phyloP scores from a whole-genome alignment of 2,329 filamentous ascomycete species.

The Diaporthe sp. region DNA sequence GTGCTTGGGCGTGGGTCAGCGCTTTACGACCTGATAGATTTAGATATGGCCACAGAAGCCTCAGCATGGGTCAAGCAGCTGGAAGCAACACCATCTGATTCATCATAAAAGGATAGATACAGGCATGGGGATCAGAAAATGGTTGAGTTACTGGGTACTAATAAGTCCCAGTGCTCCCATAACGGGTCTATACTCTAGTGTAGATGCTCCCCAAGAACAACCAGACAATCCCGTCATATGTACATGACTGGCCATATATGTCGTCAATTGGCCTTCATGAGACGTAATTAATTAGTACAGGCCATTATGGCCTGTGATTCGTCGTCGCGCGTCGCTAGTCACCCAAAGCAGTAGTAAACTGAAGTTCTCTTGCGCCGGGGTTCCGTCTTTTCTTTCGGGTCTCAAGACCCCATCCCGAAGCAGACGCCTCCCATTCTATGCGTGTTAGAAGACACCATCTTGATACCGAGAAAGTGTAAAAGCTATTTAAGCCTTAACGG shows the following conservation, averaged over 20 bases:
- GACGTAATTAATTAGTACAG: slow-evolving; percentile 43
- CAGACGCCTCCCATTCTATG: slow-evolving; percentile 38
- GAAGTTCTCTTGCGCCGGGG: slow-evolving; percentile 30
- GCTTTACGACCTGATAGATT: neutral
- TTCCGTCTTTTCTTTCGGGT: slow-evolving; percentile 49
- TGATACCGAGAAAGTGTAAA: slow-evolving; percentile 1
- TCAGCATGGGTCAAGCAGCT: neutral
- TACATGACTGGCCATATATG: slow-evolving; percentile 36
- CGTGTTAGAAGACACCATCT: slow-evolving; percentile 33
- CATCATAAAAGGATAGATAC: neutral
- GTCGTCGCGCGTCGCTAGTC: slow-evolving; percentile 34
- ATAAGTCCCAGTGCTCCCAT: slow-evolving; percentile 30
- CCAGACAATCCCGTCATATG: slow-evolving; percentile 35
- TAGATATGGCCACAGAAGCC: neutral
- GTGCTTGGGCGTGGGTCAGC: neutral
- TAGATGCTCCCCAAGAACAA: slow-evolving; percentile 54
- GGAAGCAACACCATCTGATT: neutral
- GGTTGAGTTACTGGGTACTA: slow-evolving; percentile 21
- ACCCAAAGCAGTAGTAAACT: slow-evolving; percentile 9
- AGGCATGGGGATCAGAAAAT: neutral
- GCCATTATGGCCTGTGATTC: slow-evolving; percentile 26
- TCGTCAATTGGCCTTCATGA: slow-evolving; percentile 33
- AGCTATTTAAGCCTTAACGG: slow-evolving; percentile 74
- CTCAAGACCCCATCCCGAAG: slow-evolving; percentile 53
- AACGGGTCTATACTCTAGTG: slow-evolving; percentile 38